Evolutionary conservation across 805 yeast genomes (phyloP).

Genomic region (Saccharomycopsis capsularis): DNA sequence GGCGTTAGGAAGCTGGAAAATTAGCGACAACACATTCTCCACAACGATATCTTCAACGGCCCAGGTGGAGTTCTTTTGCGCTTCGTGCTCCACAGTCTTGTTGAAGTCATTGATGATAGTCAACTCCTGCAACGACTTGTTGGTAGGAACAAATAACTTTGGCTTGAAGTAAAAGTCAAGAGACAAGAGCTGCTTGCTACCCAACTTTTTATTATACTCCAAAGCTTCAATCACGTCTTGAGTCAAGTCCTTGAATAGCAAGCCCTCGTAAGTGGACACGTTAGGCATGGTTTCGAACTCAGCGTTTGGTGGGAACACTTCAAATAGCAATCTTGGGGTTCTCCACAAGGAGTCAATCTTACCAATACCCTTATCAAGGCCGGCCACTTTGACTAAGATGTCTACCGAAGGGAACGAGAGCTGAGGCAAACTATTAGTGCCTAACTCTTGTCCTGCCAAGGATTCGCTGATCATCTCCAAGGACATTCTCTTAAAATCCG

Average conservation of each 20-base stretch:
- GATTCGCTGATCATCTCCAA: conserved; percentile 11
- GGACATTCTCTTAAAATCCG: conserved; percentile 27
- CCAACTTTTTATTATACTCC: conserved; percentile 85
- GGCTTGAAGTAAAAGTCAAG: conserved; percentile 66
- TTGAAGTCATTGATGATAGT: conserved; percentile 36
- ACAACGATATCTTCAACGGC: conserved; percentile 87
- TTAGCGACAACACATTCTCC: conserved; percentile 71
- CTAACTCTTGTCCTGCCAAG: conserved; percentile 1
- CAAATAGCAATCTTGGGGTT: conserved; percentile 52
- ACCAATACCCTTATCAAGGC: conserved; percentile 34
- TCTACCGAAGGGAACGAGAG: conserved; percentile 33
- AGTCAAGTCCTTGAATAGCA: conserved; percentile 67
- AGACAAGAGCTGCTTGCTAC: conserved; percentile 72
- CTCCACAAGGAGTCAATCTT: conserved; percentile 64
- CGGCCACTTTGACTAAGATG: conserved; percentile 28
- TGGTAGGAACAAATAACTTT: conserved; percentile 61
- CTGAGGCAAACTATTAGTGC: conserved; percentile 21
- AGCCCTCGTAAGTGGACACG: conserved; percentile 42
- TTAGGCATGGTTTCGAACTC: conserved; percentile 62
- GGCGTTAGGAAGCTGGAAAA: conserved; percentile 66
- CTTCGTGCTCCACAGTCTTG: conserved; percentile 27
- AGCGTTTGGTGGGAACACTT: conserved; percentile 47
- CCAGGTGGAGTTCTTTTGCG: conserved; percentile 52
- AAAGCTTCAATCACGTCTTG: conserved; percentile 69
- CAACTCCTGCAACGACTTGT: conserved; percentile 70